Percentiles rank a stretch among this genome's conserved stretches.
These are phyloP conservation scores for Chaetomiaceae sp. DNA, from an alignment of 2,329 filamentous ascomycete species.

Conservation along the genomic window DNA sequence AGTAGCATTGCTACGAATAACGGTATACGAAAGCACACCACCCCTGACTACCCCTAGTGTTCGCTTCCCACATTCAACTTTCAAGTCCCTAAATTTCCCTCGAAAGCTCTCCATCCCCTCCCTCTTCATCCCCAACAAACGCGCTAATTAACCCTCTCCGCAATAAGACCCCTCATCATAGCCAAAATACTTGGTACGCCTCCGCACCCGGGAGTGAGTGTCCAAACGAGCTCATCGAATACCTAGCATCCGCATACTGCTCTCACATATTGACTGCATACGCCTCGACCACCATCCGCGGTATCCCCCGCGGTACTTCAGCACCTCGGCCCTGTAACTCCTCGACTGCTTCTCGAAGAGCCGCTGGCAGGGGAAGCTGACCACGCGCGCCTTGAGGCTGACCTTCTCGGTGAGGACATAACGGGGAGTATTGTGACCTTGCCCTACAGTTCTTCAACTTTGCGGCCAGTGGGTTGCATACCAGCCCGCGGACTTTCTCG, in stretches of 20 bases:
- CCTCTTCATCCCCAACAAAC: background rate
- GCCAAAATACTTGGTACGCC: constrained; percentile 3
- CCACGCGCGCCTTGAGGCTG: background rate
- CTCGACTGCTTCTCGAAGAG: background rate
- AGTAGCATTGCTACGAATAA: no score
- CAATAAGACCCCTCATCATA: background rate
- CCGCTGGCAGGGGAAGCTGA: constrained; percentile 1
- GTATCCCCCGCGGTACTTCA: background rate
- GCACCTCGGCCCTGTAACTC: background rate
- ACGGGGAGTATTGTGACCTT: background rate
- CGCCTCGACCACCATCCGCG: background rate
- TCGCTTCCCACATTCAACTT: no score
- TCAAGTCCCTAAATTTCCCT: constrained; percentile 2
- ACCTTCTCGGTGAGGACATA: background rate
- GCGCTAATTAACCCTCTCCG: background rate
- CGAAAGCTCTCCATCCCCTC: background rate
- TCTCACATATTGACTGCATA: background rate
- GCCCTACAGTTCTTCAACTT: background rate
- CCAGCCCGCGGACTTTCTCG: constrained; percentile 1
- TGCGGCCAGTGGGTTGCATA: background rate
- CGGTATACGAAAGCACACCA: no score
- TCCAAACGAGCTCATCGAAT: constrained; percentile 2
- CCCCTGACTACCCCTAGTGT: no score
- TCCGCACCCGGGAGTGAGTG: background rate
- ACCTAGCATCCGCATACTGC: background rate